Conservation (phyloP, 768 basidiomycete species). For the Paxillus involutus region DNA sequence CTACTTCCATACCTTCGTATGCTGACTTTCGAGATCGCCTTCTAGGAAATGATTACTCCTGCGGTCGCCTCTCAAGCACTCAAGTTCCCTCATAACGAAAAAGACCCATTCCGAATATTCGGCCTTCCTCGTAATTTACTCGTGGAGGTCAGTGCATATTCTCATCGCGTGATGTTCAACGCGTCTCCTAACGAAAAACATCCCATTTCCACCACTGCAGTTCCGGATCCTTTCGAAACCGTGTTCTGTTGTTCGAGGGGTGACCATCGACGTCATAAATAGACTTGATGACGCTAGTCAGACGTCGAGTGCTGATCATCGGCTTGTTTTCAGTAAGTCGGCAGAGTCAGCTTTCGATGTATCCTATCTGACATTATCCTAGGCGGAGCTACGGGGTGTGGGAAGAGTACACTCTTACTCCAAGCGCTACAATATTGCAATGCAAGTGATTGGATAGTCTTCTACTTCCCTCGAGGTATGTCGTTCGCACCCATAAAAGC, state of each 20-base stretch:
- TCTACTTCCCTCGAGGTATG: constrained; percentile 82
- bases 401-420: constrained; percentile 77
- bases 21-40: too few species aligned
- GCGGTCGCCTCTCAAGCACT: constrained; percentile 45
- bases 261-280: constrained; percentile 57
- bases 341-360: neutral
- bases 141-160: constrained; percentile 56
- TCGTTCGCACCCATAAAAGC: neutral
- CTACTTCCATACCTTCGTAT: neutral
- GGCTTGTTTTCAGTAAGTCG: constrained; percentile 66
- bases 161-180: neutral
- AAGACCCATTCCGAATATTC: constrained; percentile 58
- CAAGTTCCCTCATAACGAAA: constrained; percentile 43
- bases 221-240: constrained; percentile 71
- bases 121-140: constrained; percentile 71
- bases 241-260: constrained; percentile 67
- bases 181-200: neutral
- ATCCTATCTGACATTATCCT: constrained; percentile 4
- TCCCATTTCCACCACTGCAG: constrained; percentile 32
- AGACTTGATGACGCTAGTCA: constrained; percentile 50
- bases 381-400: constrained; percentile 76
- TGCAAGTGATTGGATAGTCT: constrained; percentile 70
- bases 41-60: neutral
- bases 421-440: constrained; percentile 74
- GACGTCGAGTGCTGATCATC: constrained; percentile 47